Evolutionary conservation across 2,329 filamentous ascomycete species (phyloP), one percentile per base, ranked within the genome.

Genomic region (Talaromyces verruculosus): DNA sequence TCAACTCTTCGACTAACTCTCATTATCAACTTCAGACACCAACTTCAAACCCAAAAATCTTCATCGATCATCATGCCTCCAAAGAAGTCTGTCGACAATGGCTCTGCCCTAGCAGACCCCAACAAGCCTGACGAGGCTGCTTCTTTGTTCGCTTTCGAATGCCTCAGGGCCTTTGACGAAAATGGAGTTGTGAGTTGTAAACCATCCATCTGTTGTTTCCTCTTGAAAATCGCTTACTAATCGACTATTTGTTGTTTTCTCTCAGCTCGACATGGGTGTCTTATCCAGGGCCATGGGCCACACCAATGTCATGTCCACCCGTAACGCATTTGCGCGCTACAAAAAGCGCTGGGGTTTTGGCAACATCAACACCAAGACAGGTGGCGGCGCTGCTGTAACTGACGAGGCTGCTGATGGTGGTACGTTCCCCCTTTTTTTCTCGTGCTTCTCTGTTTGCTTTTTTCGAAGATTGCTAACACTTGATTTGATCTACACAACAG

Each of bases 261-360:
- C 4, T 11, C 57, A 60, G 57, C 39, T 66, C 17, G 65, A 66
- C 28, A 51, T 66, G 10, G 13, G 33, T 19, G 61, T 13, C 11
- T n/a, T 66, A n/a, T 66, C 60, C 39, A 30, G 11, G 5, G 61
- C 61, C 11, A 39, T 63, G 19, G 65, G 65, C 11, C 61, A 66
- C 25, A 66, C 65, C 33, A 66, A 66, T 37, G 19, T 66, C 13
- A n/a, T 10, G 33, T 63, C 60, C 0, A 66, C 65, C 15, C 41
- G 53, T 10, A 66, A 66, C 19, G 43, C 60, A 0, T 66, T 60
- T 25, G 19, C 10, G 11, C 65, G 65, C 22, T 28, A 51, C 51
- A 66, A 66, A 37, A 66, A 63, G 37, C 35, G 43, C 6, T 66
- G 43, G 30, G 65, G 55, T 1, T 58, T 63, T 3, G 60, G 65